Conservation (phyloP, 176 grass and related monocot genomes). For the Phoenix roebelenii region DNA sequence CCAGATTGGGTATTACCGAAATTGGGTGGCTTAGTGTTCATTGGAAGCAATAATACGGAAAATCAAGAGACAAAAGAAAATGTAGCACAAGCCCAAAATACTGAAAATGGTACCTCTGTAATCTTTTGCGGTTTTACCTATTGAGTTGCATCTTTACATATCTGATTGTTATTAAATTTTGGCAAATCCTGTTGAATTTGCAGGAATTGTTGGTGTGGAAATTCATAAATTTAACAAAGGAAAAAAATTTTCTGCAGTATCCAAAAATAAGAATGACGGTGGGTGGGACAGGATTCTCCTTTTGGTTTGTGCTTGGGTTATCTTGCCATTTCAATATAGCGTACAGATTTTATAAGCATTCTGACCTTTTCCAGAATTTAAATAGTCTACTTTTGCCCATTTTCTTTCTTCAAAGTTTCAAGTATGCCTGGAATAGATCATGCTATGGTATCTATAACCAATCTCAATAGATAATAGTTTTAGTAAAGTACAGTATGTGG, state of each 20-base stretch:
- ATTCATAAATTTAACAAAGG: slow-evolving; percentile 8
- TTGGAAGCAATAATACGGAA: slow-evolving; percentile 2
- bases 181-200: not conserved
- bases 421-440: no score
- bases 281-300: not conserved
- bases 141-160: no score
- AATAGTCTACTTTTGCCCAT: no score
- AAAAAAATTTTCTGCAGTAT: slow-evolving; percentile 10
- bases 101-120: slow-evolving; percentile 3
- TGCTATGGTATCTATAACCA: no score
- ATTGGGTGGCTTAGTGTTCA: slow-evolving; percentile 41
- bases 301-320: no score
- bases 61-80: not conserved
- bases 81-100: not conserved
- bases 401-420: no score
- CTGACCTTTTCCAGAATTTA: no score
- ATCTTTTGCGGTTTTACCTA: not conserved
- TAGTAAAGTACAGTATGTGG: no score
- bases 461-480: no score
- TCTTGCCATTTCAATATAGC: no score
- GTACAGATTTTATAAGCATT: no score
- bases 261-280: slow-evolving; percentile 27
- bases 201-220: not conserved
- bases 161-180: no score
- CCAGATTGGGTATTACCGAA: slow-evolving; percentile 28